A percentile compares a stretch with the other conserved stretches of the same genome.
phyloP scores from a whole-genome alignment of 345 rosid species.

The Microthlaspi erraticum region DNA sequence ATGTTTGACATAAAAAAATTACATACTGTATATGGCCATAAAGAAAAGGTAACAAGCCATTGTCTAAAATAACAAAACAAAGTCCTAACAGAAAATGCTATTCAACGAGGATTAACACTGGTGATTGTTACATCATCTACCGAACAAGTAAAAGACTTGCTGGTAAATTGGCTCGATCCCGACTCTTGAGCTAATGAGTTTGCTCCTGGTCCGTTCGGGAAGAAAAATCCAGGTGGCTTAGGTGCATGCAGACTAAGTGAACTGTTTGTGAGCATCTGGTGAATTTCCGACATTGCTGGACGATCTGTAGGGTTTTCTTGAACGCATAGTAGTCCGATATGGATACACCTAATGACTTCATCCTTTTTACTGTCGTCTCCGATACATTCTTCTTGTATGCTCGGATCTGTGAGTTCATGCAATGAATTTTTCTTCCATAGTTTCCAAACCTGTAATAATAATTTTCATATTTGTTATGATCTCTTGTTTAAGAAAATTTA shows the following conservation, averaged over 20 bases:
- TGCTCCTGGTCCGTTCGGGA: conserved; percentile 11
- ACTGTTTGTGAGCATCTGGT: conserved; percentile 37
- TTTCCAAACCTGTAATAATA: conserved; percentile 39
- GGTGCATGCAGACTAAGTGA: conserved; percentile 24
- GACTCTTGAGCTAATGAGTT: not conserved
- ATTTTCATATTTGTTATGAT: not conserved
- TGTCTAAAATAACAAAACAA: not conserved
- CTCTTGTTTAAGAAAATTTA: not conserved
- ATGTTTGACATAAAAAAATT: not conserved
- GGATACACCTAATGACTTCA: conserved; percentile 36
- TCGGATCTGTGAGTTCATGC: conserved; percentile 11
- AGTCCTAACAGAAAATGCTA: conserved; percentile 4
- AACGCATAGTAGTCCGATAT: conserved; percentile 43
- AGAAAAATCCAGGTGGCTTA: conserved; percentile 32
- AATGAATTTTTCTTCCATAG: conserved; percentile 28
- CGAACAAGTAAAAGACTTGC: conserved; percentile 26
- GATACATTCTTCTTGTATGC: not conserved
- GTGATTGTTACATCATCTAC: conserved; percentile 35
- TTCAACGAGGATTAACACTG: conserved; percentile 30
- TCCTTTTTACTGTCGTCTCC: conserved; percentile 1
- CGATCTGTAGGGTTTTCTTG: conserved; percentile 42
- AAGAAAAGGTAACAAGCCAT: not conserved
- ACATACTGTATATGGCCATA: too few species aligned
- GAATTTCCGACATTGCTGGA: conserved; percentile 20
- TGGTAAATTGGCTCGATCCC: conserved; percentile 16